phyloP scores from a whole-genome alignment of 306 rosid species.

The Biancaea sappan region DNA sequence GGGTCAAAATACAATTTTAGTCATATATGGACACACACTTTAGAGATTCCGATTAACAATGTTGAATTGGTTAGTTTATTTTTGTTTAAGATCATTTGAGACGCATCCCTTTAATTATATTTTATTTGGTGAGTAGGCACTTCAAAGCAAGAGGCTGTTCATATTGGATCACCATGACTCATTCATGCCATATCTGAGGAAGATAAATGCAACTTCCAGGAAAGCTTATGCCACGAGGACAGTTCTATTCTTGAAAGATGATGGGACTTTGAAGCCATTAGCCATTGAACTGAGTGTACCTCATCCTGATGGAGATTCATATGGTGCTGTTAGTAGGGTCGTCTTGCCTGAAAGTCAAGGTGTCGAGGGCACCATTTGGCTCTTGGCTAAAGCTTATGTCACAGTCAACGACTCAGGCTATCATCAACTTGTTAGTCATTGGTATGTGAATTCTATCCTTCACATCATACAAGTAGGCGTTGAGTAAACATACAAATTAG shows the following conservation, averaged over 20 bases:
- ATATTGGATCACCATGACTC: constrained; percentile 77
- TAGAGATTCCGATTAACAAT: background rate
- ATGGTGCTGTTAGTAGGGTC: constrained; percentile 58
- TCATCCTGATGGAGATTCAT: constrained; percentile 58
- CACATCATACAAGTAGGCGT: no score
- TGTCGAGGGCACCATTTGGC: constrained; percentile 65
- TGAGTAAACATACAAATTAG: no score
- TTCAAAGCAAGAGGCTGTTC: constrained; percentile 45
- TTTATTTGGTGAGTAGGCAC: constrained; percentile 54
- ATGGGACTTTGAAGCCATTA: constrained; percentile 73
- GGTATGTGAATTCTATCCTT: constrained; percentile 45
- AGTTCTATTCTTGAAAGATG: constrained; percentile 54
- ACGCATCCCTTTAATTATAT: background rate
- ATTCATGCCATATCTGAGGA: constrained; percentile 64
- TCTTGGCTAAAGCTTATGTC: constrained; percentile 81
- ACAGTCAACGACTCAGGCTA: constrained; percentile 70
- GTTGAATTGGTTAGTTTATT: no score
- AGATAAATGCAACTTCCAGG: constrained; percentile 55
- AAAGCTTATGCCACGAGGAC: constrained; percentile 80
- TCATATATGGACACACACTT: no score
- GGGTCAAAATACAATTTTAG: no score
- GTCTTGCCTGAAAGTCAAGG: constrained; percentile 59
- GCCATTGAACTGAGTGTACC: constrained; percentile 79
- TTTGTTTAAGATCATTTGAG: no score
- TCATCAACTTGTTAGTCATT: constrained; percentile 86